phyloP scores from a whole-genome alignment of 2,329 filamentous ascomycete species.

The Fusarium fracticaudum region DNA sequence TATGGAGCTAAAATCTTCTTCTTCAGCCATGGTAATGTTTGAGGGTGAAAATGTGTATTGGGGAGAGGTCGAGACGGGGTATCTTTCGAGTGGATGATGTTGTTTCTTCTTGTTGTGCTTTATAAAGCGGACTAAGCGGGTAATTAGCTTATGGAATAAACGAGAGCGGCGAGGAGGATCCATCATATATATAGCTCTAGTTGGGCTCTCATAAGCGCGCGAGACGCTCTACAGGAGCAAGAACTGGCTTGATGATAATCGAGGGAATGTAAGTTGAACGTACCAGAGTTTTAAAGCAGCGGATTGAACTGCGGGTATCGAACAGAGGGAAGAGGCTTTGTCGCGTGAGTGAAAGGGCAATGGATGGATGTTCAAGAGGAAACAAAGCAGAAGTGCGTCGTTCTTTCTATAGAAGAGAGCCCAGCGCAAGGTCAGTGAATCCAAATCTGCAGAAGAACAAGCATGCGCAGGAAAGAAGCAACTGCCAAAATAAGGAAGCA shows the following conservation, averaged over 20 bases:
- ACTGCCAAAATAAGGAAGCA: slow-evolving; percentile 18
- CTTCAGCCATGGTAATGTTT: slow-evolving; percentile 75
- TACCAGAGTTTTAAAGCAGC: slow-evolving; percentile 28
- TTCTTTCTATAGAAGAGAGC: slow-evolving; percentile 36
- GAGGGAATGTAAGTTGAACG: slow-evolving; percentile 5
- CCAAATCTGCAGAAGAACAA: slow-evolving; percentile 25
- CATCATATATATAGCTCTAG: slow-evolving; percentile 32
- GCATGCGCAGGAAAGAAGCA: slow-evolving; percentile 19
- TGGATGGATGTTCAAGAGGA: slow-evolving; percentile 24
- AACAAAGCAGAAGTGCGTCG: slow-evolving; percentile 38
- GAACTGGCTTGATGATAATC: neutral
- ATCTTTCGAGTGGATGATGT: slow-evolving; percentile 32
- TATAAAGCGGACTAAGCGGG: slow-evolving; percentile 41
- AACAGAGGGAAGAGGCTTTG: slow-evolving; percentile 23
- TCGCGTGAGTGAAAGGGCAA: slow-evolving; percentile 30
- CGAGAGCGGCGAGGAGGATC: slow-evolving; percentile 35
- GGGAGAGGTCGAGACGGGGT: slow-evolving; percentile 30
- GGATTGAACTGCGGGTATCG: slow-evolving; percentile 29
- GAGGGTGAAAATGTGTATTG: slow-evolving; percentile 24
- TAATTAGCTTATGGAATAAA: slow-evolving; percentile 46
- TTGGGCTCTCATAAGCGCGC: slow-evolving; percentile 15
- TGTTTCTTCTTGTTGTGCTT: slow-evolving; percentile 33
- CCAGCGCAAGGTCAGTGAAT: slow-evolving; percentile 33
- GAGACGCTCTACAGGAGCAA: slow-evolving; percentile 6
- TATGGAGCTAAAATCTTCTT: slow-evolving; percentile 84